These are phyloP conservation scores for Apiospora kogelbergensis DNA, from an alignment of 2,329 filamentous ascomycete genomes.

Conservation along the genomic window DNA sequence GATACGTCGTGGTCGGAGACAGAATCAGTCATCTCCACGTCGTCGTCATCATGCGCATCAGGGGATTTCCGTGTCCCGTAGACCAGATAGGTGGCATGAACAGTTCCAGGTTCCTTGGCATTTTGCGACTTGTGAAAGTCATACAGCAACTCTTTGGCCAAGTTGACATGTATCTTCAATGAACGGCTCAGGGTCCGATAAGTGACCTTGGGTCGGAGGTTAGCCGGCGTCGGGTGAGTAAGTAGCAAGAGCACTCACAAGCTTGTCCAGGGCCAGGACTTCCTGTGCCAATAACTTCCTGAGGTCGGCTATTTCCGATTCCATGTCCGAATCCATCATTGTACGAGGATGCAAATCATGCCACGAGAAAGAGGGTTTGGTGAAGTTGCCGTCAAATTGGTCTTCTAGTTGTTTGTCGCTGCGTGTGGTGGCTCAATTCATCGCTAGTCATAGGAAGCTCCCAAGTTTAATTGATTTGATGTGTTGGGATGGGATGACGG, in stretches of 20 bases:
- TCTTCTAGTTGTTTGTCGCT: background rate
- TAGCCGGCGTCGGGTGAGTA: background rate
- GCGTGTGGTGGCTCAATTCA: no score
- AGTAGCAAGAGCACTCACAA: slow-evolving; percentile 49
- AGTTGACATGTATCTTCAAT: slow-evolving; percentile 80
- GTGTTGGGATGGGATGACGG: background rate
- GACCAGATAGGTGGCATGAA: slow-evolving; percentile 93
- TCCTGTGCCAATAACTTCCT: slow-evolving; percentile 72
- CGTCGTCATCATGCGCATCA: slow-evolving; percentile 54
- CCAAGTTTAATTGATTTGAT: background rate
- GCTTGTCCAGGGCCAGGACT: slow-evolving; percentile 72
- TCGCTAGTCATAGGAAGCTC: background rate
- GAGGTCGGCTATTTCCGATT: slow-evolving; percentile 60
- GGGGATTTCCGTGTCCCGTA: slow-evolving; percentile 62
- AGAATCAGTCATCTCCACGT: slow-evolving; percentile 70
- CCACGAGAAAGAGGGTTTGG: background rate
- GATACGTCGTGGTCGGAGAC: slow-evolving; percentile 52
- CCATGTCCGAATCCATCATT: no score
- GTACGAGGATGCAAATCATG: background rate
- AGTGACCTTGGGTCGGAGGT: slow-evolving; percentile 61
- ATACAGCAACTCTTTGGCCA: slow-evolving; percentile 90
- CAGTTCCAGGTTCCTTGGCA: slow-evolving; percentile 65
- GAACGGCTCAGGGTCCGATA: slow-evolving; percentile 84
- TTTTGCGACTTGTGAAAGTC: slow-evolving; percentile 83
- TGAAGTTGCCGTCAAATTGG: background rate